These are phyloP conservation scores for Wickerhamia fluorescens DNA, from an alignment of 805 yeast species.

Conservation along the genomic window DNA sequence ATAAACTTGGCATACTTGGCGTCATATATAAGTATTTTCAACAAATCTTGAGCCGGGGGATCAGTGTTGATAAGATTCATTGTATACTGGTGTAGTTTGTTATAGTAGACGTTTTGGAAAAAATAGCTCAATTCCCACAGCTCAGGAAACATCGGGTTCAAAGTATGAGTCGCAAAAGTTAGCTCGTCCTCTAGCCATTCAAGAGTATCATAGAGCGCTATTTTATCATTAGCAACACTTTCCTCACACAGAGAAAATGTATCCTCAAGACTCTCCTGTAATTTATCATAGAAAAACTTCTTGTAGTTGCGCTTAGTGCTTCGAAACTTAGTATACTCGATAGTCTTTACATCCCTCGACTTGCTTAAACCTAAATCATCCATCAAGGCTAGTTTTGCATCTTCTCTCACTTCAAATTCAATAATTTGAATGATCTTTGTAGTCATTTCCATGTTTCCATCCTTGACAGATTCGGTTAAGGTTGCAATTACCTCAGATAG, in stretches of 20 bases:
- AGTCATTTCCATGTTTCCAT: conserved; percentile 59
- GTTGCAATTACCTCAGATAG: conserved; percentile 59
- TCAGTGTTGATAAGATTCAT: conserved; percentile 57
- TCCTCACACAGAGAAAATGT: conserved; percentile 62
- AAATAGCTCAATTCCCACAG: conserved; percentile 67
- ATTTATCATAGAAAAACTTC: conserved; percentile 49
- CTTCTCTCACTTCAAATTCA: conserved; percentile 76
- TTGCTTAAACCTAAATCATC: conserved; percentile 19
- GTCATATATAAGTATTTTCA: conserved; percentile 72
- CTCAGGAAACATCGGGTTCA: conserved; percentile 56
- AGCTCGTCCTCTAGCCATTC: conserved; percentile 84
- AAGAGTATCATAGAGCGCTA: conserved; percentile 59
- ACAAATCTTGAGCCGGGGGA: conserved; percentile 72
- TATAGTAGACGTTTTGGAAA: conserved; percentile 61
- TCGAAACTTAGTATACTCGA: conserved; percentile 24
- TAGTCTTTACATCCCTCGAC: conserved; percentile 10
- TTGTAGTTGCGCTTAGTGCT: conserved; percentile 51
- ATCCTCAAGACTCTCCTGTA: conserved; percentile 54
- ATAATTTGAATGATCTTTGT: conserved; percentile 69
- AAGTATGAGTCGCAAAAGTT: conserved; percentile 51
- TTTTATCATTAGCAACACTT: conserved; percentile 41
- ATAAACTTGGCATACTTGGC: conserved; percentile 47
- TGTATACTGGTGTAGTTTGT: conserved; percentile 56
- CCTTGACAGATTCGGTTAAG: conserved; percentile 66
- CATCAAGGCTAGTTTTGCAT: conserved; percentile 41